Evolutionary conservation across 2,329 filamentous ascomycete species (phyloP), one percentile per base, ranked within the genome.

Genomic region (Xylariaceae sp.): DNA sequence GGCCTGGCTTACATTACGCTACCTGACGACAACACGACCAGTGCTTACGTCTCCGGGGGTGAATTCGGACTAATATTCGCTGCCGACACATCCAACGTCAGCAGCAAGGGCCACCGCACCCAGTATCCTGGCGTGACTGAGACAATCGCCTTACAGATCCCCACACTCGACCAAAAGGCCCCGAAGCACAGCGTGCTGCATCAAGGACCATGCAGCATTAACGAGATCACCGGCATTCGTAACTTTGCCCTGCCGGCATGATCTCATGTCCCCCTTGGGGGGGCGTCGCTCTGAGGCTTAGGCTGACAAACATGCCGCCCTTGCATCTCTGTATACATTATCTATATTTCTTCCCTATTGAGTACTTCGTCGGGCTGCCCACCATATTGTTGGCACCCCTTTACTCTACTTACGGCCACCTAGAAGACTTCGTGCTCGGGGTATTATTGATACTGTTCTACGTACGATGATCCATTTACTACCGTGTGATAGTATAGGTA

Each of bases 1-100:
- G 77, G 76, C 0, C 41, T 73, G n/a, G 74, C 70, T 1, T 66
- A 74, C 48, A 69, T 78, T 46, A 75, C 75, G 1, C 62, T 79
- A 1, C 74, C 75, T 0, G 66, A 72, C 57, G 59, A 67, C 30
- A 20, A 49, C 3, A 66, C 67, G 1, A 65, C 61, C 2, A 68
- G 69, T 43, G 73, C 70, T 1, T 72, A 67, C 55, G 61, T 77
- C 7, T 8, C 48, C 0, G 75, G 74, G 1, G 76, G 75, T 1
- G 64, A 72, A 37, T 66, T 72, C 44, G 75, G 74, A 1, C 60
- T 72, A 3, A 68, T 79, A 16, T 70, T 78, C n/a, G 76, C 73
- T 0, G 65, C 73, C 1, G 77, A 79, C 55, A 77, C 72, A 0
- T 53, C 62, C 2, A 68, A 70, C 36, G 68, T 74, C 15, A 76